Evolutionary conservation across 495 filamentous ascomycete genomes (phyloP).

Genomic region (Penicillium alfredii): DNA sequence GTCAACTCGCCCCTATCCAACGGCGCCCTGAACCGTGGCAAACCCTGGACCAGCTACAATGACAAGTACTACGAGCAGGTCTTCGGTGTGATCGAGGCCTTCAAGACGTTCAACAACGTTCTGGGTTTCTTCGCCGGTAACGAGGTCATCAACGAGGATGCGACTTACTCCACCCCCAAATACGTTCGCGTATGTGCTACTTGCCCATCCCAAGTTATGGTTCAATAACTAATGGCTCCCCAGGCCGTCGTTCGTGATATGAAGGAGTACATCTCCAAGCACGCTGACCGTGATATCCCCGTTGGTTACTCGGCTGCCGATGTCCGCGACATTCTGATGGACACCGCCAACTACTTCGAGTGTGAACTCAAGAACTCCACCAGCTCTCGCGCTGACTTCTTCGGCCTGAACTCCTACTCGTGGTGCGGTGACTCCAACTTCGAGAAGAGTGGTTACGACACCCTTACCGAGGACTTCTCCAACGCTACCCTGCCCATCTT

Average conservation of each 20-base stretch:
- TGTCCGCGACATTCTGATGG: slow-evolving; percentile 69
- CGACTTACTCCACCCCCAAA: slow-evolving; percentile 29
- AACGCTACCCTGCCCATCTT: slow-evolving; percentile 78
- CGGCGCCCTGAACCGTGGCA: slow-evolving; percentile 64
- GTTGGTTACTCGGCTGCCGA: slow-evolving; percentile 96
- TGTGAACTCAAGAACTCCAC: slow-evolving; percentile 64
- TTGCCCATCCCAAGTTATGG: too few species aligned
- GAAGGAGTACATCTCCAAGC: slow-evolving; percentile 78
- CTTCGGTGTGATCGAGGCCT: slow-evolving; percentile 87
- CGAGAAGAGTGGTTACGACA: slow-evolving; percentile 63
- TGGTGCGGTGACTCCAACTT: slow-evolving; percentile 83
- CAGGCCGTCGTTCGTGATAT: slow-evolving; percentile 73
- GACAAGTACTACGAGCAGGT: slow-evolving; percentile 71
- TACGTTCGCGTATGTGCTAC: slow-evolving; percentile 36
- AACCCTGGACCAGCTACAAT: slow-evolving; percentile 67
- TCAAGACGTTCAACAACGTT: slow-evolving; percentile 88
- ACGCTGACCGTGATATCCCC: slow-evolving; percentile 62
- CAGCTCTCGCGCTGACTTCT: slow-evolving; percentile 70
- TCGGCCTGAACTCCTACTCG: slow-evolving; percentile 91
- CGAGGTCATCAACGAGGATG: slow-evolving; percentile 77
- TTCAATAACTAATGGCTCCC: too few species aligned
- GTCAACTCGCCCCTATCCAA: slow-evolving; percentile 86
- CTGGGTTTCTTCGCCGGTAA: slow-evolving; percentile 92
- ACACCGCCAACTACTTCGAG: slow-evolving; percentile 78
- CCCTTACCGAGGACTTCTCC: slow-evolving; percentile 62